phyloP scores from a whole-genome alignment of 768 basidiomycete genomes.

The Mycena capillaripes region DNA sequence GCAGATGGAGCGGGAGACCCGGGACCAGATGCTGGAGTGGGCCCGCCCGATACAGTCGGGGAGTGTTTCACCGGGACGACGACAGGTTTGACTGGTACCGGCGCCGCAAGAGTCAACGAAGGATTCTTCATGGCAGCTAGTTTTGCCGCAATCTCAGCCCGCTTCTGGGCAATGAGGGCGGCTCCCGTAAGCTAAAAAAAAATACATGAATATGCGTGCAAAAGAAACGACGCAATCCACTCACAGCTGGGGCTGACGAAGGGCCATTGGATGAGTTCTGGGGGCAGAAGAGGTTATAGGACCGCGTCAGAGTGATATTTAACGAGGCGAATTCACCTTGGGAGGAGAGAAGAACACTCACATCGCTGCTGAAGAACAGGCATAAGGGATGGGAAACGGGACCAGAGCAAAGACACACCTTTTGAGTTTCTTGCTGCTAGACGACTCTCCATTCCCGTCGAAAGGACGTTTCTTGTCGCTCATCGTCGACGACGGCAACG shows the following conservation, averaged over 20 bases:
- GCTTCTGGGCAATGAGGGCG: conserved; percentile 85
- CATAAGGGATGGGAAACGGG: conserved; percentile 26
- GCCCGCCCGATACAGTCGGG: conserved; percentile 48
- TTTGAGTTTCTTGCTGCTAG: conserved; percentile 72
- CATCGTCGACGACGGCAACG: conserved; percentile 55
- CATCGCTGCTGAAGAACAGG: conserved; percentile 66
- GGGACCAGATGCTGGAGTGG: conserved; percentile 54
- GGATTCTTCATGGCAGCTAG: conserved; percentile 77
- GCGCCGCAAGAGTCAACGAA: conserved; percentile 47
- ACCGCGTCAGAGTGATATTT: conserved; percentile 67
- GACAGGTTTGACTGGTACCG: conserved; percentile 54
- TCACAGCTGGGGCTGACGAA: conserved; percentile 57
- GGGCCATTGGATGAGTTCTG: conserved; percentile 68
- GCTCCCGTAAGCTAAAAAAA: conserved; percentile 60
- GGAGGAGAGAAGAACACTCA: conserved; percentile 65
- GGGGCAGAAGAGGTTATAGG: conserved; percentile 76
- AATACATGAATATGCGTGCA: conserved; percentile 16
- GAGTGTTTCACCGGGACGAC: conserved; percentile 19
- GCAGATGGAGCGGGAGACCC: conserved; percentile 51
- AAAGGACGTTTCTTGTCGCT: conserved; percentile 76
- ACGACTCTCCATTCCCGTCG: conserved; percentile 66
- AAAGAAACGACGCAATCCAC: conserved; percentile 38
- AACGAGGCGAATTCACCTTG: conserved; percentile 81
- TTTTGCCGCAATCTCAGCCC: conserved; percentile 89
- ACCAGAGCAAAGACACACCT: conserved; percentile 61